These are phyloP conservation scores for Zygoascus sp. DNA, from an alignment of 1,139 yeast genomes.

Conservation along the genomic window DNA sequence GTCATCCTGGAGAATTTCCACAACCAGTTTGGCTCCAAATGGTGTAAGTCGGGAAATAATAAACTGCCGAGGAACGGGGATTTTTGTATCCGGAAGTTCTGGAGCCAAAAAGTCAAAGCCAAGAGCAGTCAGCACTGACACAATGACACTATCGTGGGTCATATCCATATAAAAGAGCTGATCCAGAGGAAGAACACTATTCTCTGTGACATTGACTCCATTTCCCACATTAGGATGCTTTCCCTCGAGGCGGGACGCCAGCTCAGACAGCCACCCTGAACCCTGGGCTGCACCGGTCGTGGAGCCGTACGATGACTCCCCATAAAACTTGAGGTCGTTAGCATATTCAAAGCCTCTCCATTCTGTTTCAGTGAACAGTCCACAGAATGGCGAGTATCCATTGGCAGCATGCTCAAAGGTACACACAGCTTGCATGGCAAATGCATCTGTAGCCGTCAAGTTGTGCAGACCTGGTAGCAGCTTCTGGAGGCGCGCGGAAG, in stretches of 20 bases:
- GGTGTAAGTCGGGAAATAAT: conserved; percentile 41
- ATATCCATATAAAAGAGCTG: conserved; percentile 43
- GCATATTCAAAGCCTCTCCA: conserved; percentile 48
- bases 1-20: conserved; percentile 37
- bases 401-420: conserved; percentile 48
- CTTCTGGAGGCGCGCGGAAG: conserved; percentile 41
- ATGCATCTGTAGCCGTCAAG: conserved; percentile 39
- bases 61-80: conserved; percentile 40
- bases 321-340: conserved; percentile 42
- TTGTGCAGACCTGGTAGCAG: conserved; percentile 41
- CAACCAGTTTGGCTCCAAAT: conserved; percentile 40
- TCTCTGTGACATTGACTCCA: conserved; percentile 37
- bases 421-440: conserved; percentile 43
- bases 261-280: conserved; percentile 41
- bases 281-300: conserved; percentile 41
- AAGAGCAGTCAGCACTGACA: conserved; percentile 39
- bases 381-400: conserved; percentile 47
- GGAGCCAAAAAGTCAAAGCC: conserved; percentile 37
- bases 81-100: conserved; percentile 34
- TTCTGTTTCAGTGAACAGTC: conserved; percentile 46
- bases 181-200: conserved; percentile 37
- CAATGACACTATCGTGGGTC: conserved; percentile 41
- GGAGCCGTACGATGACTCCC: conserved; percentile 39
- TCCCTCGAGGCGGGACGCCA: conserved; percentile 35
- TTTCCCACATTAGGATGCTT: conserved; percentile 25